A percentile compares a stretch with the other conserved stretches of the same genome.
Evolutionary conservation across 768 basidiomycete species (phyloP).

Genomic region (Collybia sordida): DNA sequence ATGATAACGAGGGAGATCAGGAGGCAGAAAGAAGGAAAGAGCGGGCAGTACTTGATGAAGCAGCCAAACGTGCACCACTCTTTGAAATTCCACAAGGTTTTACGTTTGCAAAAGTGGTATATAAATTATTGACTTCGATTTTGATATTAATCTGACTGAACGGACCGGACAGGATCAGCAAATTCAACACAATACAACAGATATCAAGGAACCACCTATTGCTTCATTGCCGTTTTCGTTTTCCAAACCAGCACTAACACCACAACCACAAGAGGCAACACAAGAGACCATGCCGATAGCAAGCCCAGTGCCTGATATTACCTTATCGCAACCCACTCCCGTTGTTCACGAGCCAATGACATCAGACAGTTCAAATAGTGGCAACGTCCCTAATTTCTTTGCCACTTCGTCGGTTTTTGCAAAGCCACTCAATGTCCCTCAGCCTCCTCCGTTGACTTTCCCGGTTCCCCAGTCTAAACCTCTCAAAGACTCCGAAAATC

Average conservation of each 20-base stretch:
- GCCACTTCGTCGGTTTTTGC: conserved; percentile 47
- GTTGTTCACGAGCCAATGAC: neutral
- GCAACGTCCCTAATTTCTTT: conserved; percentile 64
- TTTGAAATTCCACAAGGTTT: conserved; percentile 66
- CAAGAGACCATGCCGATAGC: neutral
- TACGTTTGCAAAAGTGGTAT: conserved; percentile 63
- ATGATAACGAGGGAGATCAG: conserved; percentile 37
- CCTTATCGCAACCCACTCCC: neutral
- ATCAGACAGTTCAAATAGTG: neutral
- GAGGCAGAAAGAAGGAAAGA: conserved; percentile 42
- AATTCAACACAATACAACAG: conserved; percentile 36
- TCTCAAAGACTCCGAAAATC: conserved; percentile 40
- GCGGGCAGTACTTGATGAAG: conserved; percentile 49
- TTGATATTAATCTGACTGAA: conserved; percentile 6
- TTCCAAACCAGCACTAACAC: conserved; percentile 26
- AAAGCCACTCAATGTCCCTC: conserved; percentile 32
- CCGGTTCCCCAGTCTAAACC: conserved; percentile 22
- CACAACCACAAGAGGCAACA: conserved; percentile 16
- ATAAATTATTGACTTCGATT: conserved; percentile 17
- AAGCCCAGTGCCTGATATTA: neutral
- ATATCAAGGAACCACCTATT: conserved; percentile 68
- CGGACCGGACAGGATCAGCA: conserved; percentile 24
- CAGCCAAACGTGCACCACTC: conserved; percentile 50
- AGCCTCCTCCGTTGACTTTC: conserved; percentile 20
- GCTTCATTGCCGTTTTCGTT: conserved; percentile 65